These are phyloP conservation scores for Metschnikowia koreensis DNA, from an alignment of 805 yeast species.

Conservation along the genomic window DNA sequence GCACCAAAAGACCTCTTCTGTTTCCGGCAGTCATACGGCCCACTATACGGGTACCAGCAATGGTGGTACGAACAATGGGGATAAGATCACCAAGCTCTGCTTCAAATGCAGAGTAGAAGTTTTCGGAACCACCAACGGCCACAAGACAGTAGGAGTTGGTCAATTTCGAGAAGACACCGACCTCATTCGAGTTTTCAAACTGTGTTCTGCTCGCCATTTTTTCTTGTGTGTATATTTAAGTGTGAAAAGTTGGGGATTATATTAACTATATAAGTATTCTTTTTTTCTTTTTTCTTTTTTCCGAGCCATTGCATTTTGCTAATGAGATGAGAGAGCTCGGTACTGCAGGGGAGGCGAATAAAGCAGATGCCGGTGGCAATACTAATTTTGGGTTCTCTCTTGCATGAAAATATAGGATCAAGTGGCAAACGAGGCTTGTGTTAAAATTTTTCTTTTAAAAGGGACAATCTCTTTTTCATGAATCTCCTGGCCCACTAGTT, in stretches of 20 bases:
- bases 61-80: conserved; percentile 95
- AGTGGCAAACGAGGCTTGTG: no score
- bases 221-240: not conserved
- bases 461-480: no score
- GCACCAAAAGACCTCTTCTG: conserved; percentile 95
- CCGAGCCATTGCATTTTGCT: not conserved
- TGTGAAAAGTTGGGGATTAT: not conserved
- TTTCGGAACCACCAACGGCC: conserved; percentile 92
- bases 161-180: conserved; percentile 91
- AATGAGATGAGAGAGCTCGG: conserved; percentile 9
- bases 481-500: no score
- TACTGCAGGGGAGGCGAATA: not conserved
- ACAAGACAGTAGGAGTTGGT: conserved; percentile 96
- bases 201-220: conserved; percentile 70
- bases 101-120: conserved; percentile 88
- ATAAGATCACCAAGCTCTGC: conserved; percentile 95
- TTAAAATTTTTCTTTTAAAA: no score
- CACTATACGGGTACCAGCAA: conserved; percentile 95
- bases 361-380: not conserved
- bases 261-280: not conserved
- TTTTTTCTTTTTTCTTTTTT: conserved; percentile 2
- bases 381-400: not conserved
- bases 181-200: conserved; percentile 84
- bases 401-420: no score
- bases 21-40: conserved; percentile 99